Evolutionary conservation across 495 filamentous ascomycete species (phyloP).

Genomic region (Penicillium antarcticum): DNA sequence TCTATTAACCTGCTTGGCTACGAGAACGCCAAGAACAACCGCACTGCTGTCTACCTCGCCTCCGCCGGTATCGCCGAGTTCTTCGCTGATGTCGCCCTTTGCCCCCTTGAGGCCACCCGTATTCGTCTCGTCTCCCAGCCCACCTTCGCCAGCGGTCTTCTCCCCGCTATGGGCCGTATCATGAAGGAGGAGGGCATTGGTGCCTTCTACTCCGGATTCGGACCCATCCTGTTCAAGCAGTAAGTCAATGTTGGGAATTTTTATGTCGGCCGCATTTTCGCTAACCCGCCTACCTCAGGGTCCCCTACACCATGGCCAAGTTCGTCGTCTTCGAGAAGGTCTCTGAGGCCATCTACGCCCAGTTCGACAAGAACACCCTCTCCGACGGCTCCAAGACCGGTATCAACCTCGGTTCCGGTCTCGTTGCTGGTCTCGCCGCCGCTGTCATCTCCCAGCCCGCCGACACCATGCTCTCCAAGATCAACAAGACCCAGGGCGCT

Average conservation of each 20-base stretch:
- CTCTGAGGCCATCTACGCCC: slow-evolving; percentile 69
- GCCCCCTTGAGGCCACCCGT: slow-evolving; percentile 90
- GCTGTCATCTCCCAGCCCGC: slow-evolving; percentile 96
- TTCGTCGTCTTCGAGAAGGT: slow-evolving; percentile 99
- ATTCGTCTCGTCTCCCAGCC: slow-evolving; percentile 93
- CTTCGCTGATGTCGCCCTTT: slow-evolving; percentile 92
- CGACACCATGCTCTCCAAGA: slow-evolving; percentile 99
- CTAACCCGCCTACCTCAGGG: slow-evolving; percentile 48
- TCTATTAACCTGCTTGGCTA: slow-evolving; percentile 76
- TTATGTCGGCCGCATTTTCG: neutral
- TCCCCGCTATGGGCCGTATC: slow-evolving; percentile 84
- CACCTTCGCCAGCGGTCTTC: slow-evolving; percentile 76
- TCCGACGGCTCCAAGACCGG: slow-evolving; percentile 74
- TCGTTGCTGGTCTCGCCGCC: slow-evolving; percentile 96
- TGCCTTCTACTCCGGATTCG: slow-evolving; percentile 93
- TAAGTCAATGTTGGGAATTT: slow-evolving; percentile 41
- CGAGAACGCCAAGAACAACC: slow-evolving; percentile 80
- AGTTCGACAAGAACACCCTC: slow-evolving; percentile 71
- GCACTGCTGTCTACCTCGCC: slow-evolving; percentile 84
- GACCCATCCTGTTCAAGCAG: slow-evolving; percentile 94
- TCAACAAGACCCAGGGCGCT: slow-evolving; percentile 98
- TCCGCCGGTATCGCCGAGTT: slow-evolving; percentile 83
- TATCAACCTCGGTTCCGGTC: slow-evolving; percentile 92
- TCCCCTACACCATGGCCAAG: slow-evolving; percentile 99
- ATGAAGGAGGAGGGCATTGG: slow-evolving; percentile 77